A percentile compares a stretch with the other conserved stretches of the same genome.
These are phyloP conservation scores for Neckera pumila DNA, from an alignment of 225 moss, liverwort and hornwort species.

Conservation along the genomic window DNA sequence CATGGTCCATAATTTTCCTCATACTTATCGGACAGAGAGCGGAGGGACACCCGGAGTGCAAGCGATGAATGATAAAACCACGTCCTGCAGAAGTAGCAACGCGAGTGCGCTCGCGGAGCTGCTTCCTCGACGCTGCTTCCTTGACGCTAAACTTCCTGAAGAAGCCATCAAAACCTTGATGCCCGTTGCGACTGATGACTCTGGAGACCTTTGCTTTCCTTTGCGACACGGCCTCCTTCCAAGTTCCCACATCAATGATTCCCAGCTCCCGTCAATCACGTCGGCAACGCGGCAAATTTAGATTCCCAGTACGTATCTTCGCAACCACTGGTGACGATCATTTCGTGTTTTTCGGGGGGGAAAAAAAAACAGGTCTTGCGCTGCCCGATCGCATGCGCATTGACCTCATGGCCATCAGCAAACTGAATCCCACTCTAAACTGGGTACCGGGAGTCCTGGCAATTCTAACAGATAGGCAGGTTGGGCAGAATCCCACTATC, in stretches of 20 bases:
- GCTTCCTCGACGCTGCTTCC: not conserved
- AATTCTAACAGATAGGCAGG: not conserved
- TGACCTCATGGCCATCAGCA: not conserved
- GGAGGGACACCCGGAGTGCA: not conserved
- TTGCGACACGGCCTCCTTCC: not conserved
- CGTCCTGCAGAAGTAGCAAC: not conserved
- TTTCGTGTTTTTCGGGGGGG: rapidly evolving
- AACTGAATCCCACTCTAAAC: not conserved
- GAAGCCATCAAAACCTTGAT: not conserved
- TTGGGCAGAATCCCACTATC: not conserved
- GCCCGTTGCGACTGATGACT: not conserved
- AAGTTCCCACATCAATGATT: not conserved
- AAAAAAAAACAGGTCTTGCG: too few species aligned
- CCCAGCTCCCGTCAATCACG: not conserved
- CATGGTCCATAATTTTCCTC: not conserved
- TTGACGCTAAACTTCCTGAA: not conserved
- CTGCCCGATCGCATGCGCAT: not conserved
- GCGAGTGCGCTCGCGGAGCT: not conserved
- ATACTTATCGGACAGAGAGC: not conserved
- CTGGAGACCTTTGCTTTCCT: not conserved
- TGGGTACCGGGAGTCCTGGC: not conserved
- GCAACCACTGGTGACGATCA: not conserved
- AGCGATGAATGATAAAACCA: not conserved
- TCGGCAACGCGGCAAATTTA: not conserved
- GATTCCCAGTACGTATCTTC: not conserved